Evolutionary conservation across 352 stramenopile genomes (phyloP), one percentile per base, ranked within the genome.

Genomic region (Phytophthora sp.): DNA sequence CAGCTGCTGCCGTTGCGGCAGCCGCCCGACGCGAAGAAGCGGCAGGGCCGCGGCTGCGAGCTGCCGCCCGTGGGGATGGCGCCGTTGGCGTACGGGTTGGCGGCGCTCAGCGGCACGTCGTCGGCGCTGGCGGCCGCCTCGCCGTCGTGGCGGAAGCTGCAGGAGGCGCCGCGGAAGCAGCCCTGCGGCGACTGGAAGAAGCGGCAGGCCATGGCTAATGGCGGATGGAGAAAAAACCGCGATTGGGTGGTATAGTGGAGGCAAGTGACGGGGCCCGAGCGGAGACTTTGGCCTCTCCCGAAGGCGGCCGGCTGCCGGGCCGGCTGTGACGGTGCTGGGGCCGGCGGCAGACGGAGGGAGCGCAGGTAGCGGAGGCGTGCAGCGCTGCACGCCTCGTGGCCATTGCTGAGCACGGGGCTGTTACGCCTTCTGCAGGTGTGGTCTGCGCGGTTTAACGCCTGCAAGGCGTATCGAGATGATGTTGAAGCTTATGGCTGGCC

Each of bases 171-270:
- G 13, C 84, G 82, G 57, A 86, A 88, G 50, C 85, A 94, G 54
- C 85, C 85, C 35, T 87, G 66, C 8, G 75, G 68, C 37, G 81
- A 87, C 70, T 84, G 70, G 59, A 89, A 94, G 77, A 91, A 94
- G 64, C 83, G 83, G 57, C 85, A 94, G 28, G 56, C 38, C 24
- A 17, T 56, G 45, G 34, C 52, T 65, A 60, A 74, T 75, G 39
- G 51, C 24, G 20, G 43, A 28, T 37, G 26, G n/a, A 20, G 34
- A 26, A 12, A 26, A 46, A 57, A 57, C 15, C n/a, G 35, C 35
- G 13, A 42, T 20, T 42, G 35, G 35, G 35, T 17, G 35, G 5
- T 17, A 42, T 42, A 42, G 35, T 42, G 35, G 35, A 42, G 15
- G 35, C 35, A 42, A 42, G 35, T 42, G 35, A 42, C 13, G 35